Evolutionary conservation across 2,329 filamentous ascomycete genomes (phyloP), one percentile per base, ranked within the genome.

Genomic region (Paecilomyces formosus): DNA sequence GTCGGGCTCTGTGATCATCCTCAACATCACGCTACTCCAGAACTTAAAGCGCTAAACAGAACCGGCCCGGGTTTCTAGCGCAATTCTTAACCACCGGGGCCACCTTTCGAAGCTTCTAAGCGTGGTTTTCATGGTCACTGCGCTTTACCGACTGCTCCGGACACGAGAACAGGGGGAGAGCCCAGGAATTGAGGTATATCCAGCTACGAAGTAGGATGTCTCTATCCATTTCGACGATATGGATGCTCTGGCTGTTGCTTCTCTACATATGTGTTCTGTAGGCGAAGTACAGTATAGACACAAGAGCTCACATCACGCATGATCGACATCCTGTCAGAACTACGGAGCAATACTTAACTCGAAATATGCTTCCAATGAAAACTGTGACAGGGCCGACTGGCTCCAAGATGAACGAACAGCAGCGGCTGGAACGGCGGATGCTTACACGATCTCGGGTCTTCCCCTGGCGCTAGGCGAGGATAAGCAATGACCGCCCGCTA

Each of bases 311-410:
- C n/a, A 45, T 18, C 39, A 45, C n/a, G 39, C 39, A 45, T 45
- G 13, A 45, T 18, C 15, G 15, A 18, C 8, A 18, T 18, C 35
- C 35, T 45, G 35, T 18, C 35, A 45, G 15, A 1, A 7, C 2
- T n/a, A 26, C 24, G 3, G 6, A 6, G 3, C 6, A 26, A 26
- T 26, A 26, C 24, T 26, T 26, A 7, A 8, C n/a, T 3, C 6
- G 39, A 45, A 45, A 11, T 15, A 59, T 64, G 24, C 62, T 39
- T 22, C 6, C 15, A 9, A 4, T 26, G 11, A 11, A 3, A 26
- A 18, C 24, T 21, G 60, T 61, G 58, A 63, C 65, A 66, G 52
- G 26, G 24, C 52, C 52, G 2, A 30, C 8, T 24, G 18, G 52
- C 22, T 33, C 15, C 28, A 53, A 30, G 24, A 53, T 53, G 51